Percentiles rank a stretch among this genome's conserved stretches.
These are phyloP conservation scores for Kluyveromyces lactis DNA, from an alignment of 805 yeast species.

Conservation along the genomic window DNA sequence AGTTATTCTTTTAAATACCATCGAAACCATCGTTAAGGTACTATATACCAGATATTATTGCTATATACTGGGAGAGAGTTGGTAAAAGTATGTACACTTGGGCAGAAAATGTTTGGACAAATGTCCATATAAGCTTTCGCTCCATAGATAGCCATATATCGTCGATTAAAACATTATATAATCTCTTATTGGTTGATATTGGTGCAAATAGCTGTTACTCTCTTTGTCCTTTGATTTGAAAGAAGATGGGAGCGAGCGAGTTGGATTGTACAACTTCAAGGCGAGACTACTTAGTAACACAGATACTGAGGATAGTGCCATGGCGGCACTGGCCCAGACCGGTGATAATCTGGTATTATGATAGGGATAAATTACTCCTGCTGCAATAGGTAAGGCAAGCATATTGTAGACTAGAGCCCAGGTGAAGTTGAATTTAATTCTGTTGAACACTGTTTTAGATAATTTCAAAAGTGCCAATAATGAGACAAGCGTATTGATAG, in stretches of 20 bases:
- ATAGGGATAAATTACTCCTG: slow-evolving; percentile 56
- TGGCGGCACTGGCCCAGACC: slow-evolving; percentile 61
- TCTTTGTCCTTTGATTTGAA: too few relatives aligned
- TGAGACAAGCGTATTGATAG: slow-evolving; percentile 41
- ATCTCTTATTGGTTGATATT: too few relatives aligned
- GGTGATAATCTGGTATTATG: slow-evolving; percentile 47
- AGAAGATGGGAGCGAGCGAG: slow-evolving; percentile 3
- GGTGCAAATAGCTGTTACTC: too few relatives aligned
- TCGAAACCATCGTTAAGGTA: too few relatives aligned
- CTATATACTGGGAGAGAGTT: too few relatives aligned
- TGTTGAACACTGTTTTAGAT: slow-evolving; percentile 39
- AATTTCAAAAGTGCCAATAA: slow-evolving; percentile 48
- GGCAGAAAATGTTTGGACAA: too few relatives aligned
- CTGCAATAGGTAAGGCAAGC: slow-evolving; percentile 55
- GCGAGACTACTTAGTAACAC: slow-evolving; percentile 51
- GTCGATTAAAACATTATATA: too few relatives aligned
- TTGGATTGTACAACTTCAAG: slow-evolving; percentile 39
- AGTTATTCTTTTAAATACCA: too few relatives aligned
- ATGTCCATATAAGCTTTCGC: too few relatives aligned
- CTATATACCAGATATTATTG: too few relatives aligned
- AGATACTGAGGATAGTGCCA: slow-evolving; percentile 53
- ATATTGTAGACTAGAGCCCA: slow-evolving; percentile 54
- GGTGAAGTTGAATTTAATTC: slow-evolving; percentile 49
- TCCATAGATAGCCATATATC: too few relatives aligned
- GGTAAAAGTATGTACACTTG: too few relatives aligned